Evolutionary conservation across 1,284 basidiomycete genomes (phyloP).

Genomic region (Irpex lacteus): DNA sequence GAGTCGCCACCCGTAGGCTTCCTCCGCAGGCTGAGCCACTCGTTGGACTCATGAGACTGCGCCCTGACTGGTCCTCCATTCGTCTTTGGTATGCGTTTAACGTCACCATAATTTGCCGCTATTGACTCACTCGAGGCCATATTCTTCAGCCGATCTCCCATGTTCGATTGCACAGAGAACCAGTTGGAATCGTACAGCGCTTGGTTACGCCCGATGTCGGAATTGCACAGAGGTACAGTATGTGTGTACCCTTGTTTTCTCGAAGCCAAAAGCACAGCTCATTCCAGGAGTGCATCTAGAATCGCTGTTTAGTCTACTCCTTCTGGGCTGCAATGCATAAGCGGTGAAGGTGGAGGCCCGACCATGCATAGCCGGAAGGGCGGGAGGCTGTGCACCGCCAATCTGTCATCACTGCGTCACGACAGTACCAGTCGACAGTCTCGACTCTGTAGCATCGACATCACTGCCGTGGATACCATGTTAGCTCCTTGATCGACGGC

Average conservation of each 20-base stretch:
- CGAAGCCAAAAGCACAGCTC: background rate
- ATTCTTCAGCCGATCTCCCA: background rate
- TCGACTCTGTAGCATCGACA: too few species aligned
- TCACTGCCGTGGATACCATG: background rate
- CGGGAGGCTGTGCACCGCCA: background rate
- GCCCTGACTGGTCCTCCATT: background rate
- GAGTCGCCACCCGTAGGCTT: too few species aligned
- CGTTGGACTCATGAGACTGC: too few species aligned
- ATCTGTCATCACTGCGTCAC: background rate
- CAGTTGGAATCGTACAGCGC: background rate
- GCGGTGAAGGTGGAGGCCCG: background rate
- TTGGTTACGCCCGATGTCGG: background rate
- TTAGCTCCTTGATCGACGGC: background rate
- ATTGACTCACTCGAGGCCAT: too few species aligned
- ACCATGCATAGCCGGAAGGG: background rate
- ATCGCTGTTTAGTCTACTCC: background rate
- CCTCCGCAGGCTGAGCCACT: too few species aligned
- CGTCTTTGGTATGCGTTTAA: background rate
- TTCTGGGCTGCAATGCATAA: background rate
- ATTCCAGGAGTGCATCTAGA: background rate
- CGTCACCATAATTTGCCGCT: too few species aligned
- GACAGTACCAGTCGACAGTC: background rate
- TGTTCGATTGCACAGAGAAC: too few species aligned
- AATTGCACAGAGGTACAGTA: background rate
- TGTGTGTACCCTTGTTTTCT: background rate